phyloP scores from a whole-genome alignment of 352 stramenopile genomes.

The Blastocystis sp. region DNA sequence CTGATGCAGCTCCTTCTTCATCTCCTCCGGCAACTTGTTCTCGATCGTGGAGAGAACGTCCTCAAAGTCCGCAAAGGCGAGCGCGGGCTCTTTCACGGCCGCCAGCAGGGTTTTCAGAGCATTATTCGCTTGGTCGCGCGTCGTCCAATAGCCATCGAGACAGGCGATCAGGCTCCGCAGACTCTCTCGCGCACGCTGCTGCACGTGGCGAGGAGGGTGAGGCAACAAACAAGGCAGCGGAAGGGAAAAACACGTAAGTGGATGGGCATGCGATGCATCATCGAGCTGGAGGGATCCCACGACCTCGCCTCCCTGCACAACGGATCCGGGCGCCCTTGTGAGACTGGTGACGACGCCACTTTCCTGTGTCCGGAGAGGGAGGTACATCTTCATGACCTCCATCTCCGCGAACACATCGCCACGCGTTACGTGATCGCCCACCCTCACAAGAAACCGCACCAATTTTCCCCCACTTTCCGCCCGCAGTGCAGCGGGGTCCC shows the following conservation, averaged over 20 bases:
- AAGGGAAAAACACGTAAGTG: no score
- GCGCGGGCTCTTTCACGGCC: background rate
- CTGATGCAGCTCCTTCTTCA: constrained; percentile 43
- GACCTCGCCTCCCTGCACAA: constrained; percentile 84
- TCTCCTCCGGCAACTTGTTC: background rate
- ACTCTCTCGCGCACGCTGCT: constrained; percentile 61
- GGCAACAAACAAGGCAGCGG: constrained; percentile 78
- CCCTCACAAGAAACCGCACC: constrained; percentile 91
- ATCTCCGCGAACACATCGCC: constrained; percentile 78
- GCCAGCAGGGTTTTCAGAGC: constrained; percentile 56
- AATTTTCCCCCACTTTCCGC: constrained; percentile 96
- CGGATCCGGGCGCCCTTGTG: constrained; percentile 84
- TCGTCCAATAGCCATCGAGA: constrained; percentile 81
- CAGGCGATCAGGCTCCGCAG: constrained; percentile 77
- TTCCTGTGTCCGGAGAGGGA: constrained; percentile 92
- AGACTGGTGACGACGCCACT: constrained; percentile 79
- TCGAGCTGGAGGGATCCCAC: constrained; percentile 91
- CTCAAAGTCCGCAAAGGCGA: constrained; percentile 32
- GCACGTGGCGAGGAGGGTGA: constrained; percentile 64
- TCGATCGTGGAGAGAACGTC: constrained; percentile 39
- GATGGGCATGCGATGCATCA: constrained; percentile 87
- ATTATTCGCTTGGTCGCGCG: constrained; percentile 14
- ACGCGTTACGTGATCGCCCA: constrained; percentile 77
- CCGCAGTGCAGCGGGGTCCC: constrained; percentile 90
- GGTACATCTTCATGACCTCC: constrained; percentile 99